phyloP scores from a whole-genome alignment of 352 stramenopile species.

The Globisporangium cederbergense region DNA sequence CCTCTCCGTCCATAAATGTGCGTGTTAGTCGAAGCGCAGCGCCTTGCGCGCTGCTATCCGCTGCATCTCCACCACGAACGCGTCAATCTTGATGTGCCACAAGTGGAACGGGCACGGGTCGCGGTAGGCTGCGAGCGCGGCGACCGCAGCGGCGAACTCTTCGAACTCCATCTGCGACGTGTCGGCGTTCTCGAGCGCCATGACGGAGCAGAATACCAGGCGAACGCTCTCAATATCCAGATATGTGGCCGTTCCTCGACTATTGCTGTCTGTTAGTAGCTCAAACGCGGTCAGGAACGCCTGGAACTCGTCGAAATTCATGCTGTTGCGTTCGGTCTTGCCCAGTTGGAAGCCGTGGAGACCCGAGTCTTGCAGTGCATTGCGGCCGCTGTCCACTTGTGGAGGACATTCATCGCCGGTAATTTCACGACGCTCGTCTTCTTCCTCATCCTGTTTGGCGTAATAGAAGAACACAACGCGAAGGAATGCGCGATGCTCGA shows the following conservation, averaged over 20 bases:
- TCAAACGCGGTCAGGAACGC: slow-evolving; percentile 34
- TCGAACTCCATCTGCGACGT: slow-evolving; percentile 54
- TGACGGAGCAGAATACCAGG: slow-evolving; percentile 41
- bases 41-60: background rate
- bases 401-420: too few relatives aligned
- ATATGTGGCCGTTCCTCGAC: background rate
- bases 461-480: slow-evolving; percentile 54
- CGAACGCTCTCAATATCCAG: slow-evolving; percentile 6
- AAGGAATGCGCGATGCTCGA: slow-evolving; percentile 58
- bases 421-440: slow-evolving; percentile 9
- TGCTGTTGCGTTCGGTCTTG: slow-evolving; percentile 54
- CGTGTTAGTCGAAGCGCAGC: slow-evolving; percentile 13
- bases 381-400: background rate
- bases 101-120: slow-evolving; percentile 46
- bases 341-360: slow-evolving; percentile 34
- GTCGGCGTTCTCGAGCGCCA: slow-evolving; percentile 55
- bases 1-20: too few relatives aligned
- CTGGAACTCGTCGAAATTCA: slow-evolving; percentile 49
- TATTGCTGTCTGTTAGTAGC: slow-evolving; percentile 15
- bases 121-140: slow-evolving; percentile 39
- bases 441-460: slow-evolving; percentile 37
- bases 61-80: slow-evolving; percentile 32
- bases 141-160: slow-evolving; percentile 47
- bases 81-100: slow-evolving; percentile 55
- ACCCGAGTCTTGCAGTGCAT: background rate